These are phyloP conservation scores for Tilletia walkeri DNA, from an alignment of 1,284 basidiomycete genomes.

Conservation along the genomic window DNA sequence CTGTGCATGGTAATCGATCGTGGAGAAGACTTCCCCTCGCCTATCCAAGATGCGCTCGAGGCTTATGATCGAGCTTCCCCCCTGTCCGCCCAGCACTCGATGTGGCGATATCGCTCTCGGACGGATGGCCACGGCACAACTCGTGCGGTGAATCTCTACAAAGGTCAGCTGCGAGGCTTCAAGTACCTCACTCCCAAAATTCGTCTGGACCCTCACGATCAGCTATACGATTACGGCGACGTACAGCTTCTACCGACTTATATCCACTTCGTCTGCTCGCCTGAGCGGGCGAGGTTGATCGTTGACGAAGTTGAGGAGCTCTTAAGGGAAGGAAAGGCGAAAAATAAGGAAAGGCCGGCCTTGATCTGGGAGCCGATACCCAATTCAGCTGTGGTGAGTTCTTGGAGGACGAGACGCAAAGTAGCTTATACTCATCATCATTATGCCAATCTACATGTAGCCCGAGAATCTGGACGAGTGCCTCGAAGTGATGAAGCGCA, in stretches of 20 bases:
- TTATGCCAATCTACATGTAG: background rate
- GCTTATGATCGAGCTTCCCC: constrained; percentile 65
- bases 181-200: constrained; percentile 74
- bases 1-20: constrained; percentile 81
- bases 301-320: constrained; percentile 65
- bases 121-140: constrained; percentile 64
- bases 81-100: constrained; percentile 43
- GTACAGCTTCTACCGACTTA: constrained; percentile 60
- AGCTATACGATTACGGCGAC: constrained; percentile 52
- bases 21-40: constrained; percentile 72
- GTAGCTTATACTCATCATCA: background rate
- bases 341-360: constrained; percentile 64
- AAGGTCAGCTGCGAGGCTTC: constrained; percentile 71
- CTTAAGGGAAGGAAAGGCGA: constrained; percentile 26
- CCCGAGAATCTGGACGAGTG: constrained; percentile 74
- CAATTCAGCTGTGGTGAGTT: constrained; percentile 68
- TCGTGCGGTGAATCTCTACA: constrained; percentile 73
- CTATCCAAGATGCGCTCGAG: constrained; percentile 65
- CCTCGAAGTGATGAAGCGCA: constrained; percentile 63
- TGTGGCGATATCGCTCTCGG: constrained; percentile 74
- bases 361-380: constrained; percentile 83
- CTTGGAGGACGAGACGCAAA: constrained; percentile 42
- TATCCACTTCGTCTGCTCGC: constrained; percentile 84
- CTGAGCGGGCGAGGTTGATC: constrained; percentile 68
- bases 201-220: constrained; percentile 70